phyloP scores from a whole-genome alignment of 495 filamentous ascomycete genomes.

The Apodospora peruviana region DNA sequence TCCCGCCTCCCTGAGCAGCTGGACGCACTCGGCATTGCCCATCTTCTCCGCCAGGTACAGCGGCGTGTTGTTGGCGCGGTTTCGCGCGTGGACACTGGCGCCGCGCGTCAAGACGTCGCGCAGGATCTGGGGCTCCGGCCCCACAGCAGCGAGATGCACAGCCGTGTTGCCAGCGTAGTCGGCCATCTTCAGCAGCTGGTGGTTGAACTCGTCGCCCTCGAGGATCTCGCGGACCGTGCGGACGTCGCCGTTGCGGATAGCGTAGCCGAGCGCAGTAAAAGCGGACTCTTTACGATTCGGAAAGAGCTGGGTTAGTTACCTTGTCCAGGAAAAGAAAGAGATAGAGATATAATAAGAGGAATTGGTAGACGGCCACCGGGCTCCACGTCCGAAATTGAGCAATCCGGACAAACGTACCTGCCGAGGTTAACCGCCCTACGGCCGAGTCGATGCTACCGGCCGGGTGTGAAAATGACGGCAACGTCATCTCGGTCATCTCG shows the following conservation, averaged over 20 bases:
- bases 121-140: constrained; percentile 51
- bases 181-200: constrained; percentile 66
- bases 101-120: constrained; percentile 68
- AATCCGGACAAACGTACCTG: constrained; percentile 15
- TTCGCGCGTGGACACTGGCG: constrained; percentile 81
- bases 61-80: constrained; percentile 74
- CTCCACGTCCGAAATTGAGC: not conserved
- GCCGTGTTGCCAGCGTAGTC: constrained; percentile 94
- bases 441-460: constrained; percentile 38
- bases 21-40: constrained; percentile 52
- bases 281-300: constrained; percentile 31
- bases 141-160: constrained; percentile 52
- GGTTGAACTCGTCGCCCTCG: constrained; percentile 47
- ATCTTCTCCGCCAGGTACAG: constrained; percentile 66
- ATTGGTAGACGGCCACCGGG: not conserved
- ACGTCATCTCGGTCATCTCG: constrained; percentile 73
- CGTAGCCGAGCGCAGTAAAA: constrained; percentile 74
- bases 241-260: constrained; percentile 68
- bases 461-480: constrained; percentile 64
- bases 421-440: constrained; percentile 25
- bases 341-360: constrained; percentile 1
- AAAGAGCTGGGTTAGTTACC: not conserved
- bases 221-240: constrained; percentile 59
- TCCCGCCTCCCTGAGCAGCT: constrained; percentile 47
- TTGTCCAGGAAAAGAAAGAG: not conserved